Base-by-base conservation (phyloP, 768 basidiomycete genomes). In the Boletus pseudopeckii region DNA sequence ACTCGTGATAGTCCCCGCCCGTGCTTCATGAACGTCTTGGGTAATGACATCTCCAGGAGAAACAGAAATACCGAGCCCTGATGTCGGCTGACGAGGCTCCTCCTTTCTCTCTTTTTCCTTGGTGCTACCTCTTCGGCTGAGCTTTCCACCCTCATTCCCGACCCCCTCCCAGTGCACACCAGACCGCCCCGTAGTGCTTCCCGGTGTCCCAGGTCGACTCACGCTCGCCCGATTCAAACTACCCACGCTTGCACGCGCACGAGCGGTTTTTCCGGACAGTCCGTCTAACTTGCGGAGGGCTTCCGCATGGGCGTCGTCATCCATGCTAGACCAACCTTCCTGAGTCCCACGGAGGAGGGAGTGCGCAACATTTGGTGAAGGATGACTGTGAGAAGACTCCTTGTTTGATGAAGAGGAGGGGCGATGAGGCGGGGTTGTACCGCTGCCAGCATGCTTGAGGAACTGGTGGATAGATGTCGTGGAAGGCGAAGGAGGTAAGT, bases 221-320 rank as follows among this genome's bases (percentile, higher is more conserved):
- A 78, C 74, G 62, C 78, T 80, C 8, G 80, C 77, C 40, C 85
- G 83, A 57, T 85, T 84, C 45, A 88, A 77, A 67, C 85, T 91
- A 45, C 79, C 79, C 53, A 91, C 75, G 61, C 91, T 92, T 4
- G 88, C 86, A 24, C 91, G 82, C 11, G 88, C 82, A 45, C 88
- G 82, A 10, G 87, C 82, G 36, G 80, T 84, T 66, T 88, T 90
- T 1, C 86, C 86, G 11, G 82, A 81, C 11, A 97, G 68, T 0
- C 96, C 96, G 63, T 99, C 96, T 24, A 99, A 73, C 72, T 96
- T 97, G 50, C 94, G 83, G 34, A 99, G 76, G 9, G 92, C 92
- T 63, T 96, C 94, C 7, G 84, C 90, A 7, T 96, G 94, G 15
- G 87, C 86, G 62, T 90, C 86, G 65, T 95, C 92, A 62, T 92